These are phyloP conservation scores for Metschnikowia baotianmanensis DNA, from an alignment of 805 yeast genomes.

Conservation along the genomic window DNA sequence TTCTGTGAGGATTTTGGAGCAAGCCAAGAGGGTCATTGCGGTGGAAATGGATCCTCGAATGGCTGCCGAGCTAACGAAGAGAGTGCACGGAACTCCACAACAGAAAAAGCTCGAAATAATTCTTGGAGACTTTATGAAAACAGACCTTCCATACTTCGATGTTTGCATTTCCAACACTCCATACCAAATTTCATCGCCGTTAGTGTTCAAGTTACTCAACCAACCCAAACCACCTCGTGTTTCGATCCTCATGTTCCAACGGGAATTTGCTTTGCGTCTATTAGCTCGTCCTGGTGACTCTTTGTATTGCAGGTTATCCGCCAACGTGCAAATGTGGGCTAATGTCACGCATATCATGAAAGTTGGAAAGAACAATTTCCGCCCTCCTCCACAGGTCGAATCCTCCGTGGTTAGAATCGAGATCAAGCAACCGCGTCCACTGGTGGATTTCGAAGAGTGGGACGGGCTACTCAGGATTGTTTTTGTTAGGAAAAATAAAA, in stretches of 20 bases:
- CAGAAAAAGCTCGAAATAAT: slow-evolving; percentile 89
- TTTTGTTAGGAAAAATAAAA: slow-evolving; percentile 90
- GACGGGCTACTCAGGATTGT: slow-evolving; percentile 91
- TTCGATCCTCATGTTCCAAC: slow-evolving; percentile 93
- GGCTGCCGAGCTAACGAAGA: slow-evolving; percentile 97
- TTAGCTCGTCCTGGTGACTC: slow-evolving; percentile 97
- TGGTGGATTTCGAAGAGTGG: slow-evolving; percentile 93
- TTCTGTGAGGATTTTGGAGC: slow-evolving; percentile 87
- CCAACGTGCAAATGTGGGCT: slow-evolving; percentile 99
- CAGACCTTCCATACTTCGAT: slow-evolving; percentile 92
- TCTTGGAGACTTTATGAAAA: slow-evolving; percentile 94
- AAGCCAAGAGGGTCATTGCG: slow-evolving; percentile 92
- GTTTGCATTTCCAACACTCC: slow-evolving; percentile 97
- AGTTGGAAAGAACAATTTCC: slow-evolving; percentile 92
- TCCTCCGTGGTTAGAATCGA: slow-evolving; percentile 94
- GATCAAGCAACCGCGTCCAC: slow-evolving; percentile 90
- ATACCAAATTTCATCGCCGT: slow-evolving; percentile 94
- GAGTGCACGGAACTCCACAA: slow-evolving; percentile 95
- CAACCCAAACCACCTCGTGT: slow-evolving; percentile 94
- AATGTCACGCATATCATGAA: slow-evolving; percentile 97
- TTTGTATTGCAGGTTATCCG: slow-evolving; percentile 87
- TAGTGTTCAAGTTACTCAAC: slow-evolving; percentile 87
- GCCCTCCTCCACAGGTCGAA: slow-evolving; percentile 99
- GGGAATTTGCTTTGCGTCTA: slow-evolving; percentile 92
- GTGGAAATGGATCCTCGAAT: slow-evolving; percentile 99